Base-by-base conservation (phyloP, 1,284 basidiomycete species). In the Takashimella tepidaria region DNA sequence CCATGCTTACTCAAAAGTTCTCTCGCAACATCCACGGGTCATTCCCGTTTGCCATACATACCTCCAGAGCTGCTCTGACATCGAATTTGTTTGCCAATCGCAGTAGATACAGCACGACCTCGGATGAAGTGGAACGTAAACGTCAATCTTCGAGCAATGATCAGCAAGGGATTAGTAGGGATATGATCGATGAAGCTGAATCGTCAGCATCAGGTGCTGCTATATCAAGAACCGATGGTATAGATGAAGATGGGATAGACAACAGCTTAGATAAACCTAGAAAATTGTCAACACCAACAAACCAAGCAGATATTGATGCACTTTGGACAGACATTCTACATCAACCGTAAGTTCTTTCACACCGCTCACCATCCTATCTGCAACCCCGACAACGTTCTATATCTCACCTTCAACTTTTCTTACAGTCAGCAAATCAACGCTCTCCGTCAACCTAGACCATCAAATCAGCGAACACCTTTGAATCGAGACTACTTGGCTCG, bases 211-310 rank as follows among this genome's bases (percentile, higher is more conserved):
- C 31, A 37, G 31, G 31, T 16, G 23, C 22, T 54, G 22, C 19
- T 12, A 41, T 1, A 2, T 10, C 3, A 4, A 16, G 2, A 10
- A 5, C 19, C 24, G 27, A 22, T 25, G 50, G 10, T 16, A 27
- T 13, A 46, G 47, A 13, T 20, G 52, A n/a, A 58, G 57, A 37
- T 26, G 50, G 42, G 52, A 58, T 45, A n/a, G n/a, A 51, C 52
- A 53, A 25, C 41, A 22, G 1, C 48, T 23, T 22, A 53, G 47
- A 44, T 53, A 54, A 40, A 55, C 49, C 21, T 58, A 47, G 4
- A 44, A 21, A 22, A 11, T 41, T 24, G 31, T 45, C 4, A 31
- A 23, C 13, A 46, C 23, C 12, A 16, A 37, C 31, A 8, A 37
- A 37, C 31, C 10, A 37, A 16, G 31, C 31, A 8, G 31, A 37